Base-by-base conservation (phyloP, 345 rosid genomes). In the Trapa incisa region DNA sequence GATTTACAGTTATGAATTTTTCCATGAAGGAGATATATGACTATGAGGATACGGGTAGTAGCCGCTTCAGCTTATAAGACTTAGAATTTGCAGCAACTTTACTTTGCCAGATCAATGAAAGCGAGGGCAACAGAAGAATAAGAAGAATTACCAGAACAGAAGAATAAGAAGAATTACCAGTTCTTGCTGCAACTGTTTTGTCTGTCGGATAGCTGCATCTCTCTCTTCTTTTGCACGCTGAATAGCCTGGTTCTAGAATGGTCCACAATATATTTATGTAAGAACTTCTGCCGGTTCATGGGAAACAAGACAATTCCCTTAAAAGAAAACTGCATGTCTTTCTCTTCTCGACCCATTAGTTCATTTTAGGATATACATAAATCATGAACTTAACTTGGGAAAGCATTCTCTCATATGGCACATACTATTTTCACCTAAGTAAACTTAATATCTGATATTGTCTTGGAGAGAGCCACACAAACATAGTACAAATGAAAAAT, bases 121-220 rank as follows among this genome's bases (percentile, higher is more conserved):
- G 38, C 35, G 14, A 16, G 63, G 48, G 6, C 3, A 37, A 47
- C 22, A 32, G 6, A 2, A 60, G 45, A 43, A 35, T 47, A 63
- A 63, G 33, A 13, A 41, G 4, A 38, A 76, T 75, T 53, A 89
- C 99, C 97, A 94, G 69, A 37, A 47, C 22, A 32, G 6, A 2
- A 60, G 45, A 43, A 35, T 47, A 63, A 63, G 33, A 13, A 41
- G 4, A 38, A 76, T 75, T 53, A 89, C 99, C 97, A 94, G 69
- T 65, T 94, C 97, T 33, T 82, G 89, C 82, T 84, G 96, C 81
- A 94, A 82, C 65, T 79, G 91, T 68, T 82, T 85, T 66, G 91
- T 84, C 75, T 81, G 88, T 72, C 81, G 85, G 65, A 85, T 74
- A 66, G 92, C 96, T 64, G 81, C 77, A 74, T 94, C 96, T 75